These are phyloP conservation scores for Globisporangium nunn DNA, from an alignment of 352 stramenopile species.

Conservation along the genomic window DNA sequence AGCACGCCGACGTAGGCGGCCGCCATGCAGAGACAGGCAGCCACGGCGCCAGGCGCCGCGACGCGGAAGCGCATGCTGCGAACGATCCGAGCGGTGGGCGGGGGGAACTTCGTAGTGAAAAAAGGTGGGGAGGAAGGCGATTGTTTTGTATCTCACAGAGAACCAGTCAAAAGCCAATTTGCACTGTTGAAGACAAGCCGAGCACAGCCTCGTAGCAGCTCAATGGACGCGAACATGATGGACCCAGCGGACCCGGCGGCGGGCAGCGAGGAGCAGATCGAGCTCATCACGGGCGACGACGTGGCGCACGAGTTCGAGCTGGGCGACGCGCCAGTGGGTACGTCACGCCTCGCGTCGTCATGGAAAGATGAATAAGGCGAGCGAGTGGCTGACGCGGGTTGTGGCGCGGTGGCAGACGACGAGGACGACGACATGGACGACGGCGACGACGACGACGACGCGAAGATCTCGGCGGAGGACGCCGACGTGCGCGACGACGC, in stretches of 20 bases:
- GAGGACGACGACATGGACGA: slow-evolving; percentile 65
- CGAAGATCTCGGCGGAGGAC: slow-evolving; percentile 49
- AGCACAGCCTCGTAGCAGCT: slow-evolving; percentile 6
- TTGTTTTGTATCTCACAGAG: background rate
- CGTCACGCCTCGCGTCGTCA: background rate
- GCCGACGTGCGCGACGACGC: slow-evolving; percentile 75
- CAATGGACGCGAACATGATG: slow-evolving; percentile 24
- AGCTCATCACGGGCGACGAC: slow-evolving; percentile 80
- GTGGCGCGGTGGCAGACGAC: slow-evolving; percentile 29
- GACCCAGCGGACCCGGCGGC: slow-evolving; percentile 17
- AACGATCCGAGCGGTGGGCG: background rate
- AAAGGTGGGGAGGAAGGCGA: slow-evolving; percentile 20
- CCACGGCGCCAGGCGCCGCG: slow-evolving; percentile 47
- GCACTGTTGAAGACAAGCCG: background rate
- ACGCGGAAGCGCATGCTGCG: slow-evolving; percentile 70
- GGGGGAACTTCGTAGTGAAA: too few relatives aligned
- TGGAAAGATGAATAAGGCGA: too few relatives aligned
- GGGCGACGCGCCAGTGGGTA: slow-evolving; percentile 69
- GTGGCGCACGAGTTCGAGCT: slow-evolving; percentile 78
- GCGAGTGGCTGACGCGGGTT: background rate
- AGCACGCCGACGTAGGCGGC: slow-evolving; percentile 81
- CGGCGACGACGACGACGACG: slow-evolving; percentile 36
- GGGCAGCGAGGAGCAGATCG: slow-evolving; percentile 55
- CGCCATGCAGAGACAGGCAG: slow-evolving; percentile 78
- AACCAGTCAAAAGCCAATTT: background rate